Evolutionary conservation across 169 alveolate species (phyloP).

Genomic region (Cryptosporidium viatorum): DNA sequence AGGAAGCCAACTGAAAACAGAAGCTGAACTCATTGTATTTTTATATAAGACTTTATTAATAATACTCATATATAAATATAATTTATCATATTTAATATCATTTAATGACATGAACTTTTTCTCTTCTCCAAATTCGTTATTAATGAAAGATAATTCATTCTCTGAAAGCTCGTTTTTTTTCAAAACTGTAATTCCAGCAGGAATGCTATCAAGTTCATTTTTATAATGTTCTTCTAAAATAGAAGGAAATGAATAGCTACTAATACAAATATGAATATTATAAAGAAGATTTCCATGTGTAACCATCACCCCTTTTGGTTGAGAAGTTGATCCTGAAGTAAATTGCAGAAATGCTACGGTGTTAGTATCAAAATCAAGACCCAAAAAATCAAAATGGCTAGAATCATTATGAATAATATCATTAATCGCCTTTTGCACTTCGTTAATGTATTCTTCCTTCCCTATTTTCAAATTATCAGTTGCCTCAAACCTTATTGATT

Average conservation of each 20-base stretch:
- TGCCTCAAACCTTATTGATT: slow-evolving; percentile 22
- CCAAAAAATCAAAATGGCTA: slow-evolving; percentile 12
- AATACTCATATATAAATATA: slow-evolving; percentile 4
- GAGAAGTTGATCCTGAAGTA: slow-evolving; percentile 79
- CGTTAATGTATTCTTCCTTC: background rate
- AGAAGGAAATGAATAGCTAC: slow-evolving; percentile 51
- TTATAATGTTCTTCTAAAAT: slow-evolving; percentile 19
- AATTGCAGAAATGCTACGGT: slow-evolving; percentile 78
- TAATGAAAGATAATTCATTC: slow-evolving; percentile 13
- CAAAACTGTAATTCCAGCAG: slow-evolving; percentile 19
- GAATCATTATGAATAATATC: slow-evolving; percentile 3
- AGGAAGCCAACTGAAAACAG: slow-evolving; percentile 76
- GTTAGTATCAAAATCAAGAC: slow-evolving; percentile 33
- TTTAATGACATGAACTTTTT: slow-evolving; percentile 18
- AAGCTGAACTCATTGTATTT: slow-evolving; percentile 4
- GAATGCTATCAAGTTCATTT: background rate
- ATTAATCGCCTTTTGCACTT: slow-evolving; percentile 30
- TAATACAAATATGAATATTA: slow-evolving; percentile 65
- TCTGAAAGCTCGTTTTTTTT: slow-evolving; percentile 21
- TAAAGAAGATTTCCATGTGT: slow-evolving; percentile 76
- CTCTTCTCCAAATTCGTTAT: slow-evolving; percentile 23
- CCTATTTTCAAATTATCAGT: slow-evolving; percentile 50
- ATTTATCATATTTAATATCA: slow-evolving; percentile 37
- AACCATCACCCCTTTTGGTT: slow-evolving; percentile 79
- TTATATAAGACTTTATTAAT: slow-evolving; percentile 13